Conservation (phyloP, 2,329 filamentous ascomycete genomes). For the Talaromyces sp. region DNA sequence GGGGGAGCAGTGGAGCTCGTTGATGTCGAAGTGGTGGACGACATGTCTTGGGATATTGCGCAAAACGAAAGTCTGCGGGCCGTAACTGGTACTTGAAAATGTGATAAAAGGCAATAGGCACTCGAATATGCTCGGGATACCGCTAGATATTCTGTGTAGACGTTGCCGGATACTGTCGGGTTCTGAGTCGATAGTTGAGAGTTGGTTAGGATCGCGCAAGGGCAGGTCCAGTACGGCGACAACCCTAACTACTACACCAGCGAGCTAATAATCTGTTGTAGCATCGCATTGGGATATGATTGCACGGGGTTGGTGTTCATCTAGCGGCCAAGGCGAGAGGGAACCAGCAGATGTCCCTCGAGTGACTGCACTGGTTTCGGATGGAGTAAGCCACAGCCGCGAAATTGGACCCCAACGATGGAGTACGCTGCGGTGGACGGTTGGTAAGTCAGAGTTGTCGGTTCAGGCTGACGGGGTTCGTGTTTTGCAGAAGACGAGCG, state of each 20-base stretch:
- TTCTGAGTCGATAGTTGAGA: neutral
- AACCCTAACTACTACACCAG: slow-evolving; percentile 7
- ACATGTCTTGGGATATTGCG: neutral
- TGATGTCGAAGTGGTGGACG: slow-evolving; percentile 14
- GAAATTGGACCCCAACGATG: slow-evolving; percentile 10
- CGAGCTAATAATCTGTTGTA: slow-evolving; percentile 1
- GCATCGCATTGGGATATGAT: slow-evolving; percentile 10
- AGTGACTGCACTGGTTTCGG: neutral
- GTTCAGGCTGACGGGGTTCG: neutral
- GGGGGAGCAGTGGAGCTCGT: slow-evolving; percentile 23
- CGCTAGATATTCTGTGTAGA: neutral
- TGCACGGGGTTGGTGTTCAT: neutral
- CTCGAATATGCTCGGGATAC: neutral
- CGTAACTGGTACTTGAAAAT: neutral
- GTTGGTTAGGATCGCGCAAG: neutral
- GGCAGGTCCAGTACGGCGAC: neutral
- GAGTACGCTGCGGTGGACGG: neutral
- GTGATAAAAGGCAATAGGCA: neutral
- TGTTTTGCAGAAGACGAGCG: neutral
- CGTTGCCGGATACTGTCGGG: neutral
- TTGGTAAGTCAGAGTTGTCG: neutral
- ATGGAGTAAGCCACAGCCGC: slow-evolving; percentile 5
- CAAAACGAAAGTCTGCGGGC: neutral
- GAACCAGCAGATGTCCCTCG: neutral
- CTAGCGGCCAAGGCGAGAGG: neutral